phyloP scores from a whole-genome alignment of 192 early-diverging fungal species.

The Helicostylum pulchrum region DNA sequence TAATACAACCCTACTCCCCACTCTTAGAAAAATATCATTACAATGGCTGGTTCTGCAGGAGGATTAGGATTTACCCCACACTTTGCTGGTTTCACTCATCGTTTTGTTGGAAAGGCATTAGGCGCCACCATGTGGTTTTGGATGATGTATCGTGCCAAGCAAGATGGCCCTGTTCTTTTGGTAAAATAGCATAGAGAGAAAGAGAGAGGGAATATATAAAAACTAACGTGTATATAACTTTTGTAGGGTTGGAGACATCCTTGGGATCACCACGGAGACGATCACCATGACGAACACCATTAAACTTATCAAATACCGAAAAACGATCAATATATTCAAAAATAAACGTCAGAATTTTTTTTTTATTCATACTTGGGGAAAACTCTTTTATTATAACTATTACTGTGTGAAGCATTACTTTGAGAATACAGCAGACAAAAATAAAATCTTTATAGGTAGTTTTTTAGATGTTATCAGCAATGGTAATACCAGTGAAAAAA shows the following conservation, averaged over 20 bases:
- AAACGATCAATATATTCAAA: neutral
- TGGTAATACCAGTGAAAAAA: too few relatives aligned
- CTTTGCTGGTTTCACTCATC: slow-evolving; percentile 48
- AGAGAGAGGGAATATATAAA: neutral
- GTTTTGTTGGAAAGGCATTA: slow-evolving; percentile 57
- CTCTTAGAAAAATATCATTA: slow-evolving; percentile 22
- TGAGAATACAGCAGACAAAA: neutral
- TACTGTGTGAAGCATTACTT: neutral
- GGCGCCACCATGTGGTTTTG: slow-evolving; percentile 80
- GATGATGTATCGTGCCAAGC: slow-evolving; percentile 81
- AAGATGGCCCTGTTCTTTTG: slow-evolving; percentile 67
- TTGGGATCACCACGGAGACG: slow-evolving; percentile 64
- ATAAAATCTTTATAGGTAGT: neutral
- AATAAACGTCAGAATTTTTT: neutral
- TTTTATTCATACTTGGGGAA: neutral
- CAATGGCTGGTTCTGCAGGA: slow-evolving; percentile 42
- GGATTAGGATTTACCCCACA: slow-evolving; percentile 48
- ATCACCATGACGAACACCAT: slow-evolving; percentile 38
- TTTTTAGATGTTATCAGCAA: neutral
- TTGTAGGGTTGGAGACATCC: slow-evolving; percentile 64
- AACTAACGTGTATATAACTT: neutral
- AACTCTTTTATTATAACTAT: neutral
- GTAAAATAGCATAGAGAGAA: slow-evolving; percentile 42
- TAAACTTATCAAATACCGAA: neutral
- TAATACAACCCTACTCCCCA: neutral